Evolutionary conservation across 441 rosid species (phyloP).

Genomic region (Eruca vesicaria): DNA sequence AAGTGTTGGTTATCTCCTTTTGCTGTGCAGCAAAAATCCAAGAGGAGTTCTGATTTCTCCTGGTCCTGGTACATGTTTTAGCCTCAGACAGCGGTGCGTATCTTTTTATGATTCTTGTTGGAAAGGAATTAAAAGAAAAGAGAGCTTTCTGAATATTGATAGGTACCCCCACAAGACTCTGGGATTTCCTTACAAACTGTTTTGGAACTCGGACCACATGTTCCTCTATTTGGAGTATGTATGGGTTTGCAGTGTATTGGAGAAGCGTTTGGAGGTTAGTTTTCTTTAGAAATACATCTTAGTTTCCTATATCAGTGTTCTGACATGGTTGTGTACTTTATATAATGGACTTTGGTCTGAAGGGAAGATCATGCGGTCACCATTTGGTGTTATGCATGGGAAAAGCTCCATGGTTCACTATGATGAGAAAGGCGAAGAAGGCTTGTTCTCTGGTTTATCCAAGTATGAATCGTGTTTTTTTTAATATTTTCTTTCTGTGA

Average conservation of each 20-base stretch:
- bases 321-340: background rate
- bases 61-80: slow-evolving; percentile 67
- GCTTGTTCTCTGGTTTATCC: slow-evolving; percentile 68
- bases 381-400: slow-evolving; percentile 90
- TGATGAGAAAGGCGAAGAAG: slow-evolving; percentile 88
- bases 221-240: slow-evolving; percentile 91
- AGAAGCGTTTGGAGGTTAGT: slow-evolving; percentile 95
- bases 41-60: slow-evolving; percentile 93
- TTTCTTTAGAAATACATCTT: slow-evolving; percentile 11
- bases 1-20: background rate
- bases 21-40: slow-evolving; percentile 69
- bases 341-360: slow-evolving; percentile 24
- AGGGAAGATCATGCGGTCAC: slow-evolving; percentile 90
- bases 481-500: background rate
- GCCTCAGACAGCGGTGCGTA: background rate
- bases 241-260: slow-evolving; percentile 98
- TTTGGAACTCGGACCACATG: slow-evolving; percentile 78
- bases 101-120: slow-evolving; percentile 1
- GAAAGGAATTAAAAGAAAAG: background rate
- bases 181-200: slow-evolving; percentile 93
- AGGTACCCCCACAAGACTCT: slow-evolving; percentile 87
- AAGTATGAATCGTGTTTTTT: slow-evolving; percentile 47
- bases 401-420: slow-evolving; percentile 81
- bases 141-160: background rate
- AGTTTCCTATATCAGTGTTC: background rate